Percentiles rank a stretch among this genome's conserved stretches.
Conservation (phyloP, 768 basidiomycete species). For the Tricholoma terreum region DNA sequence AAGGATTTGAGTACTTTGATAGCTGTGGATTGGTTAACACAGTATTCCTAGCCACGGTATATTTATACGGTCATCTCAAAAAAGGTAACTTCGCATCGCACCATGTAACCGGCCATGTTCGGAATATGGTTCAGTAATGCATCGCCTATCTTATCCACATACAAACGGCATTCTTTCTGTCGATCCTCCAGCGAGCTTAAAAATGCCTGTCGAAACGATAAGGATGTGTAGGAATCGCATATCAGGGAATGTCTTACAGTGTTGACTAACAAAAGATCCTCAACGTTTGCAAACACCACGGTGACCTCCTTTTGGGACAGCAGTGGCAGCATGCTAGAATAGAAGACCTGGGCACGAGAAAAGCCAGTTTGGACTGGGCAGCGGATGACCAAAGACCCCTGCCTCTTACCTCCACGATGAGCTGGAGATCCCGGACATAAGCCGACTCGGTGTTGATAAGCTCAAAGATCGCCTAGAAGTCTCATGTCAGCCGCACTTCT, state of each 20-base stretch:
- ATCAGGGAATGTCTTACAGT: constrained; percentile 48
- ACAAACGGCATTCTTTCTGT: constrained; percentile 88
- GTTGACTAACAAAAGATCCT: constrained; percentile 87
- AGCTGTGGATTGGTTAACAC: constrained; percentile 81
- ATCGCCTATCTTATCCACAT: constrained; percentile 87
- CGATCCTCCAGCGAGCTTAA: constrained; percentile 87
- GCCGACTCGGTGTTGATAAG: constrained; percentile 86
- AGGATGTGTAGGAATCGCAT: not conserved
- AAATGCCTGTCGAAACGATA: constrained; percentile 51
- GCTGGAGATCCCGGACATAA: constrained; percentile 89
- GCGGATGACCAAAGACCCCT: not conserved
- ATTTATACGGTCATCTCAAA: not conserved
- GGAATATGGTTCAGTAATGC: constrained; percentile 72
- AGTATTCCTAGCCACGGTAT: constrained; percentile 65
- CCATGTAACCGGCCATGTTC: constrained; percentile 80
- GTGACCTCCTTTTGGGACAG: constrained; percentile 75
- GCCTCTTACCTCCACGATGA: constrained; percentile 76
- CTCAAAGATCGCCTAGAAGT: constrained; percentile 81
- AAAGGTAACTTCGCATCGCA: constrained; percentile 26
- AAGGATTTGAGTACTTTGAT: constrained; percentile 74
- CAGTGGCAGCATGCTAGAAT: constrained; percentile 68
- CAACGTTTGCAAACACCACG: constrained; percentile 89
- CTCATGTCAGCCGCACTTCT: not conserved
- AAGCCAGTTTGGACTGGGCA: not conserved
- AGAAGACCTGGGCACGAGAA: constrained; percentile 62